These are phyloP conservation scores for Globisporangium spiculum DNA, from an alignment of 352 stramenopile genomes.

Conservation along the genomic window DNA sequence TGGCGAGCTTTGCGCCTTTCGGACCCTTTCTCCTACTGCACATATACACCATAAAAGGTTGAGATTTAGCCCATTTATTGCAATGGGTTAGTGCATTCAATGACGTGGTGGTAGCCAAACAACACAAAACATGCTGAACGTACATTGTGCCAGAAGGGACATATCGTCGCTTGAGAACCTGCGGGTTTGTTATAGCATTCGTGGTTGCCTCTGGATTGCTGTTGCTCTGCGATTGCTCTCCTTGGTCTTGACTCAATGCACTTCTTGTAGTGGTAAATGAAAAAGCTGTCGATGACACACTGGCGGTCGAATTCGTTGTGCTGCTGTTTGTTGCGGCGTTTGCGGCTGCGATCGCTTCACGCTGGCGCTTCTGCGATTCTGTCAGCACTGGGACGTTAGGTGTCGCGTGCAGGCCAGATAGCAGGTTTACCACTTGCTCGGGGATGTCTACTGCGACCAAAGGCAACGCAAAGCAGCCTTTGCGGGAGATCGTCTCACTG, in stretches of 20 bases:
- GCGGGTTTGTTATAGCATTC: neutral
- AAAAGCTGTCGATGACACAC: neutral
- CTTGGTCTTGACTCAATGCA: neutral
- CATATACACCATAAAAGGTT: neutral
- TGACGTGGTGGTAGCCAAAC: neutral
- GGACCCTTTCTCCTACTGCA: conserved; percentile 44
- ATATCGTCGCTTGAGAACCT: conserved; percentile 42
- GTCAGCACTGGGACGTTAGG: conserved; percentile 35
- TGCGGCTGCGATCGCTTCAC: neutral
- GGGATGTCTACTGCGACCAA: conserved; percentile 29
- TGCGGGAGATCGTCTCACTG: conserved; percentile 47
- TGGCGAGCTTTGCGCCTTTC: conserved; percentile 51
- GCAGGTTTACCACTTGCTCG: conserved; percentile 31
- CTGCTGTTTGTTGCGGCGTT: neutral
- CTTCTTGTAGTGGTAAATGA: neutral
- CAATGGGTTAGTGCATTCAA: neutral
- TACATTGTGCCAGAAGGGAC: conserved; percentile 51
- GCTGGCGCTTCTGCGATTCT: conserved; percentile 22
- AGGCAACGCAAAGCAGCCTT: conserved; percentile 40
- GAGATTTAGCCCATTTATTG: neutral
- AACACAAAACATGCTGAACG: conserved; percentile 11
- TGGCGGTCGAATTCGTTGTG: neutral
- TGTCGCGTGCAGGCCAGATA: conserved; percentile 34
- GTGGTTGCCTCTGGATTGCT: neutral
- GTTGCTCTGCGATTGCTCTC: neutral